Evolutionary conservation across 495 filamentous ascomycete genomes (phyloP).

Genomic region (Lasiosphaeria ovina): DNA sequence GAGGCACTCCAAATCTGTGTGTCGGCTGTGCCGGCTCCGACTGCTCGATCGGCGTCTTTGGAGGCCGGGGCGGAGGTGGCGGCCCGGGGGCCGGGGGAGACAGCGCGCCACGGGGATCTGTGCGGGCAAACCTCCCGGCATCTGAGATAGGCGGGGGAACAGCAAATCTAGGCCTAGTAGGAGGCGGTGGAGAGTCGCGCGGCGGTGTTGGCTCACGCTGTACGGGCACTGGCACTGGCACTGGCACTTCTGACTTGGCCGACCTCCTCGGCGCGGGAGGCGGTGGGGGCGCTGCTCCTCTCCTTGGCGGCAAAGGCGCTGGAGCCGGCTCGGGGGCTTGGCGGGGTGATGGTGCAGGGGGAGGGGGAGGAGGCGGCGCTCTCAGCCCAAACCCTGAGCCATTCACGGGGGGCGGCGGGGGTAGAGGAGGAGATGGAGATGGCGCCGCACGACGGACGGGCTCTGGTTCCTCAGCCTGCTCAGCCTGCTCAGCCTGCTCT

Average conservation of each 20-base stretch:
- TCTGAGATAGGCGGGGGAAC: conserved; percentile 84
- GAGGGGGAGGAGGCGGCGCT: conserved; percentile 61
- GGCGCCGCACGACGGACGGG: conserved; percentile 46
- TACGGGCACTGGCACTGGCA: conserved; percentile 23
- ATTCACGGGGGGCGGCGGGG: conserved; percentile 43
- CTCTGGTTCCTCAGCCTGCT: conserved; percentile 60
- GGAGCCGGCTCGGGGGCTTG: conserved; percentile 22
- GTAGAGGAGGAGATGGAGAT: conserved; percentile 56
- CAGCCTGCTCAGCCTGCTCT: conserved; percentile 48
- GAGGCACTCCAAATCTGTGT: conserved; percentile 73
- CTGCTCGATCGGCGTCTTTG: conserved; percentile 78
- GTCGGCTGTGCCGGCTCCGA: conserved; percentile 32
- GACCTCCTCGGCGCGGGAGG: conserved; percentile 74
- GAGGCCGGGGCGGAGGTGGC: conserved; percentile 81
- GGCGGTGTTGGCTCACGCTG: conserved; percentile 55
- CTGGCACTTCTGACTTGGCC: conserved; percentile 37
- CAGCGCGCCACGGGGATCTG: conserved; percentile 56
- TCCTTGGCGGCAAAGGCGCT: conserved; percentile 47
- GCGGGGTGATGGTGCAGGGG: conserved; percentile 35
- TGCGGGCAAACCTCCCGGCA: conserved; percentile 71
- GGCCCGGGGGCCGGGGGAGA: conserved; percentile 66
- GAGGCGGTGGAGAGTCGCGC: conserved; percentile 55
- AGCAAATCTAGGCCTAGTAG: conserved; percentile 62
- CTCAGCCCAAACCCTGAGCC: conserved; percentile 26
- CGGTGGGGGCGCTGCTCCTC: conserved; percentile 78